These are phyloP conservation scores for Penicillium daleae DNA, from an alignment of 495 filamentous ascomycete genomes.

Conservation along the genomic window DNA sequence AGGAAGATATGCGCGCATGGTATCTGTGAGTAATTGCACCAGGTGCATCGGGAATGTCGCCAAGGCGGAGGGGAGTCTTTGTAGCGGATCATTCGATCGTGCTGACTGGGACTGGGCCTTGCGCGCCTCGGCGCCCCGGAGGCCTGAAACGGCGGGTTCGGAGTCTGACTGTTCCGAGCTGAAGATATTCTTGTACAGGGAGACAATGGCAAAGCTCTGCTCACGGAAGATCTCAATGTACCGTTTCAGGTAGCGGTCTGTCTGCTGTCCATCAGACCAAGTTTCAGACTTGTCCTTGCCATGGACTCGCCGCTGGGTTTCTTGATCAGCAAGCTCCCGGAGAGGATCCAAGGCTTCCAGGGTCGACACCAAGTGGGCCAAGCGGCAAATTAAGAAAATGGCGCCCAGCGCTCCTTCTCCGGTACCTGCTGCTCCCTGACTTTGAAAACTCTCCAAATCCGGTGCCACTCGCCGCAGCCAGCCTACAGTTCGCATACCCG, in stretches of 20 bases:
- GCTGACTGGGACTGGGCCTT: conserved; percentile 27
- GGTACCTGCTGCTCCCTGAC: conserved; percentile 45
- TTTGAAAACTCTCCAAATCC: conserved; percentile 62
- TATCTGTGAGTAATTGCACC: conserved; percentile 79
- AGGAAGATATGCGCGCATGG: conserved; percentile 77
- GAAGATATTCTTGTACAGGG: conserved; percentile 90
- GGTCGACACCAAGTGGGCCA: conserved; percentile 77
- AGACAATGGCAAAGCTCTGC: conserved; percentile 93
- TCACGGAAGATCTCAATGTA: conserved; percentile 99
- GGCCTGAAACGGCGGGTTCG: conserved; percentile 37
- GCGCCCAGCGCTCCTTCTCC: conserved; percentile 72
- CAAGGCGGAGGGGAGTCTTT: conserved; percentile 73
- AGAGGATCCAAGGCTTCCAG: conserved; percentile 86
- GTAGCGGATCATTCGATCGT: conserved; percentile 59
- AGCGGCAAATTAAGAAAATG: conserved; percentile 84
- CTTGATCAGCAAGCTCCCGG: conserved; percentile 86
- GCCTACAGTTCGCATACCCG: conserved; percentile 87
- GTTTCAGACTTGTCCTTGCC: conserved; percentile 31
- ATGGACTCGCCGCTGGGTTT: conserved; percentile 55
- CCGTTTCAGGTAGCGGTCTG: conserved; percentile 89
- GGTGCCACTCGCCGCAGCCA: conserved; percentile 89
- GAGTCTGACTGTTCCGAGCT: conserved; percentile 52
- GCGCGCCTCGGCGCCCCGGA: conserved; percentile 41
- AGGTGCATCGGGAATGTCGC: conserved; percentile 85
- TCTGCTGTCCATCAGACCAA: conserved; percentile 85